These are phyloP conservation scores for Glycine soja DNA, from an alignment of 306 rosid genomes.

Conservation along the genomic window DNA sequence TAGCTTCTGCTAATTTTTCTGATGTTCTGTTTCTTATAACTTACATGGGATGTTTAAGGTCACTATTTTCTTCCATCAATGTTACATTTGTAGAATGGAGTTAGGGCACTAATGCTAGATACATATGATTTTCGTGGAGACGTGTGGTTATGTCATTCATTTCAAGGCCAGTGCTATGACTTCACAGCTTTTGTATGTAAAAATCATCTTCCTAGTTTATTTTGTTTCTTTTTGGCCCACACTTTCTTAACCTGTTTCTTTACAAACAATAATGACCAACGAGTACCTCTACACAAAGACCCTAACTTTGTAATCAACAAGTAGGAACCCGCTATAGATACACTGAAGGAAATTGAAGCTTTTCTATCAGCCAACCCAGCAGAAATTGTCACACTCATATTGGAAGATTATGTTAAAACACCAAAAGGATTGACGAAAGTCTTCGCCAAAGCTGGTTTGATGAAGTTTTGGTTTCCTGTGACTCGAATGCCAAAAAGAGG, in stretches of 20 bases:
- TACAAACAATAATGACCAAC: background rate
- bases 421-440: constrained; percentile 76
- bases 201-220: background rate
- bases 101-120: constrained; percentile 73
- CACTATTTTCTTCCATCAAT: background rate
- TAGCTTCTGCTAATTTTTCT: background rate
- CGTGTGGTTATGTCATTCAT: constrained; percentile 88
- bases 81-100: constrained; percentile 65
- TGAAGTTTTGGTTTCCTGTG: constrained; percentile 77
- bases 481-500: constrained; percentile 68
- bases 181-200: constrained; percentile 78
- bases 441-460: constrained; percentile 62
- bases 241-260: background rate
- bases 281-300: background rate
- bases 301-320: constrained; percentile 21
- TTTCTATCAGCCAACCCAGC: constrained; percentile 68
- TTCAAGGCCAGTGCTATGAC: constrained; percentile 66
- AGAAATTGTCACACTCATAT: constrained; percentile 78
- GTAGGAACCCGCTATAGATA: constrained; percentile 76
- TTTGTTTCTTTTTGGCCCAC: background rate
- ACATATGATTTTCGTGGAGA: constrained; percentile 70
- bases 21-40: background rate
- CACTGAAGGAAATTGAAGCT: constrained; percentile 68
- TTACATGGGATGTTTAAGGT: background rate
- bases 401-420: constrained; percentile 79